phyloP scores from a whole-genome alignment of 768 basidiomycete genomes.

The Tricholoma sp. region DNA sequence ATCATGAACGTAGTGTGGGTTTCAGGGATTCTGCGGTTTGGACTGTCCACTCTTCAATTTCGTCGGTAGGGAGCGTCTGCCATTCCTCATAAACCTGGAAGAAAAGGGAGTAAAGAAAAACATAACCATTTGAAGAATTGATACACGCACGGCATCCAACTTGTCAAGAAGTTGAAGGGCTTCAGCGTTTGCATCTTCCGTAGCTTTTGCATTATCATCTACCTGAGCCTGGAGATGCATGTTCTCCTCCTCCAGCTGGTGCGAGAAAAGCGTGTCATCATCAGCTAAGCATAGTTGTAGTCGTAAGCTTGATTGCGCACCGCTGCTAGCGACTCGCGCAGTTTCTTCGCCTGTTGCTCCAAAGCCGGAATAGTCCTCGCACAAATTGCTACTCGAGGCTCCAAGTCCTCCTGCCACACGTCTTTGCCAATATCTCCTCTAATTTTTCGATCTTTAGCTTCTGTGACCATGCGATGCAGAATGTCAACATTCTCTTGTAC shows the following conservation, averaged over 20 bases:
- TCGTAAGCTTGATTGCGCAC: constrained; percentile 21
- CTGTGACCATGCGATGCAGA: constrained; percentile 63
- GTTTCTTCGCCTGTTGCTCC: constrained; percentile 33
- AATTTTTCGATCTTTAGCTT: constrained; percentile 55
- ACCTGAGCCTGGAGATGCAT: constrained; percentile 39
- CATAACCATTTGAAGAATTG: background rate
- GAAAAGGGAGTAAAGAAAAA: constrained; percentile 5
- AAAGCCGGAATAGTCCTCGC: constrained; percentile 63
- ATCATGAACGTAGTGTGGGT: constrained; percentile 23
- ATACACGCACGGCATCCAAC: constrained; percentile 42
- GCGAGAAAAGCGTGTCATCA: background rate
- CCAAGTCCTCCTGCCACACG: constrained; percentile 60
- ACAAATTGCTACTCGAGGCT: constrained; percentile 56
- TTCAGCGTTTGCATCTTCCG: constrained; percentile 41
- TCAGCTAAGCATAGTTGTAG: background rate
- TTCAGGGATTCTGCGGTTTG: constrained; percentile 38
- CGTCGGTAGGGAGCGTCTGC: constrained; percentile 54
- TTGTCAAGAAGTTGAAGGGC: constrained; percentile 43
- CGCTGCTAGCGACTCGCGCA: constrained; percentile 33
- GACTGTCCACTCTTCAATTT: constrained; percentile 56
- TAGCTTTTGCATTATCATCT: constrained; percentile 41
- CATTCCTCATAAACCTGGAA: constrained; percentile 45
- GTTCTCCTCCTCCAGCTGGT: constrained; percentile 59
- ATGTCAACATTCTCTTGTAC: constrained; percentile 68
- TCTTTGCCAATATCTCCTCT: constrained; percentile 45